Conservation (phyloP, 2,329 filamentous ascomycete species). For the Cercospora citrullina region DNA sequence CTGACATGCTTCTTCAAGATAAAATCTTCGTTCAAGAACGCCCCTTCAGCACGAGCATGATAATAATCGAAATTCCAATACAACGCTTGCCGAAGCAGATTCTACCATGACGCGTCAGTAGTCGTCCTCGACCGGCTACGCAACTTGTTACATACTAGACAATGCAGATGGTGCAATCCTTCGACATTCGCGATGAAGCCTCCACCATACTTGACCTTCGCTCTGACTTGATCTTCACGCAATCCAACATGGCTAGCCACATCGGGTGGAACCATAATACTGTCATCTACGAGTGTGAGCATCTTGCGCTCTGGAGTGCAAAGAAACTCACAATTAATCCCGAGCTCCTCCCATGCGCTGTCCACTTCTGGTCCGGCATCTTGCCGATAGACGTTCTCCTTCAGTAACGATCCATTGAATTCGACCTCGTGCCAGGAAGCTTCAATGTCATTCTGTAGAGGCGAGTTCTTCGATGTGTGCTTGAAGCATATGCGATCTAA, state of each 20-base stretch:
- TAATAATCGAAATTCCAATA: constrained; percentile 64
- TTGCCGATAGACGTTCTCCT: constrained; percentile 56
- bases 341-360: constrained; percentile 56
- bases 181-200: constrained; percentile 61
- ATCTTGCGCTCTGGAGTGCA: constrained; percentile 41
- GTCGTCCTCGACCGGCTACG: not conserved
- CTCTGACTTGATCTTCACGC: constrained; percentile 56
- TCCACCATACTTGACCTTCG: constrained; percentile 56
- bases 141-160: constrained; percentile 31
- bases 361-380: constrained; percentile 50
- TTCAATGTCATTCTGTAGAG: constrained; percentile 15
- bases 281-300: constrained; percentile 49
- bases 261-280: constrained; percentile 52
- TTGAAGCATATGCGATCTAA: constrained; percentile 6
- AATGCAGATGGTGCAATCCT: constrained; percentile 59
- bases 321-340: constrained; percentile 54
- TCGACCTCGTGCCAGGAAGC: constrained; percentile 21
- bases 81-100: constrained; percentile 59
- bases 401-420: constrained; percentile 61
- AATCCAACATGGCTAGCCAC: constrained; percentile 55
- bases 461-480: constrained; percentile 15
- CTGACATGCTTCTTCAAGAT: constrained; percentile 59
- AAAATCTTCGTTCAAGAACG: constrained; percentile 58
- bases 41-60: constrained; percentile 49
- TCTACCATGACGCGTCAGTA: constrained; percentile 44